Evolutionary conservation across 2,329 filamentous ascomycete species (phyloP).

Genomic region (Colletotrichum paranaense): DNA sequence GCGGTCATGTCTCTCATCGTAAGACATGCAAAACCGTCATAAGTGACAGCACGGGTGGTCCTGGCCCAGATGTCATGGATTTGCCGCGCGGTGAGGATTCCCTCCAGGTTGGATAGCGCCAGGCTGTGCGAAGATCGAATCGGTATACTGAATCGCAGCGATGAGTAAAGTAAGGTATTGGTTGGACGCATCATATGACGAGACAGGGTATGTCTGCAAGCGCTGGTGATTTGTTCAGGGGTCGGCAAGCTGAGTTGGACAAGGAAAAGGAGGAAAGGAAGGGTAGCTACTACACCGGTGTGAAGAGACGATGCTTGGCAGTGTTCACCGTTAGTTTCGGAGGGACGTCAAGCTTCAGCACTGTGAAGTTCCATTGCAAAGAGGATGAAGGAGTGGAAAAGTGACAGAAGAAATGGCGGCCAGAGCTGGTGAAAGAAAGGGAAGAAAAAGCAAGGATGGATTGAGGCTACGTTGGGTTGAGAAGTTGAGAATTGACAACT

Average conservation of each 20-base stretch:
- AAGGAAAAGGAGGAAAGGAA: neutral
- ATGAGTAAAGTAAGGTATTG: neutral
- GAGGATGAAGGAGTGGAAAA: neutral
- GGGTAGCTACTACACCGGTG: constrained; percentile 8
- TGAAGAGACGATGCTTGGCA: constrained; percentile 20
- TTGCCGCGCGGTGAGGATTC: neutral
- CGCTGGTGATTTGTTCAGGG: neutral
- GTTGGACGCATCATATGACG: neutral
- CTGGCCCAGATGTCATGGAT: neutral
- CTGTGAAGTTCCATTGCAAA: neutral
- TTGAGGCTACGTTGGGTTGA: constrained; percentile 13
- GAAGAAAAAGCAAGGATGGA: constrained; percentile 21
- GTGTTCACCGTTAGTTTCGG: constrained; percentile 29
- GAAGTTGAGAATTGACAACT: constrained; percentile 32
- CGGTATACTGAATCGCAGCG: constrained; percentile 1
- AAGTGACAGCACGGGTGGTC: constrained; percentile 11
- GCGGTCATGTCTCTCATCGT: constrained; percentile 8
- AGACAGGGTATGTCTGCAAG: neutral
- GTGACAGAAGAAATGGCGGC: constrained; percentile 1
- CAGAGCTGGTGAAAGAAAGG: constrained; percentile 2
- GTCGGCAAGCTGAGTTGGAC: neutral
- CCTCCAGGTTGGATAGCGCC: neutral
- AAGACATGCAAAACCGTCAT: constrained; percentile 26
- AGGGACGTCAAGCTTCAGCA: neutral
- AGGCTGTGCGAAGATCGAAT: neutral